phyloP scores from a whole-genome alignment of 148 eudicot species.

The Salicornia ramosissima region DNA sequence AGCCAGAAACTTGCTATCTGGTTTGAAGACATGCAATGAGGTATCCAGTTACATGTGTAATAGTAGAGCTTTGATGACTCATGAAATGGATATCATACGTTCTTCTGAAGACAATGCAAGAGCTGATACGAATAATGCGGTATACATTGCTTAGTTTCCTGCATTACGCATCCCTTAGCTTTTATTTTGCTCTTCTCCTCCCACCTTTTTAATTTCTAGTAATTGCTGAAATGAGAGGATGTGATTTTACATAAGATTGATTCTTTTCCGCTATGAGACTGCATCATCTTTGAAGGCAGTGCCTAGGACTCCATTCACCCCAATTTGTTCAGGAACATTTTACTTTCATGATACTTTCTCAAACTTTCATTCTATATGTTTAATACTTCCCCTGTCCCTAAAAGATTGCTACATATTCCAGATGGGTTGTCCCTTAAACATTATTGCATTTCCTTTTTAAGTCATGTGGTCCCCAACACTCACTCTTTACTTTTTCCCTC shows the following conservation, averaged over 20 bases:
- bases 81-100: conserved; percentile 29
- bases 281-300: neutral
- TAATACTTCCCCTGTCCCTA: too few species aligned
- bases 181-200: neutral
- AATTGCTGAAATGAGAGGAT: conserved; percentile 1
- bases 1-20: conserved; percentile 76
- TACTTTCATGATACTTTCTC: neutral
- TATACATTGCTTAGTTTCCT: conserved; percentile 23
- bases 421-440: too few species aligned
- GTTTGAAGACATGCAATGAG: conserved; percentile 84
- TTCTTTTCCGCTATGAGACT: neutral
- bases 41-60: conserved; percentile 62
- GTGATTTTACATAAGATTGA: neutral
- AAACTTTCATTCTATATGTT: too few species aligned
- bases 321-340: neutral
- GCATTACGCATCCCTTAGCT: neutral
- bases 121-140: conserved; percentile 43
- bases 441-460: too few species aligned
- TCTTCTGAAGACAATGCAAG: conserved; percentile 45
- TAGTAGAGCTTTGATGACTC: conserved; percentile 40
- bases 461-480: too few species aligned
- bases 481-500: too few species aligned
- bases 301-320: neutral
- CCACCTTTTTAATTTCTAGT: neutral
- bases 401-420: too few species aligned